These are phyloP conservation scores for Clathrus columnatus DNA, from an alignment of 768 basidiomycete genomes.

Conservation along the genomic window DNA sequence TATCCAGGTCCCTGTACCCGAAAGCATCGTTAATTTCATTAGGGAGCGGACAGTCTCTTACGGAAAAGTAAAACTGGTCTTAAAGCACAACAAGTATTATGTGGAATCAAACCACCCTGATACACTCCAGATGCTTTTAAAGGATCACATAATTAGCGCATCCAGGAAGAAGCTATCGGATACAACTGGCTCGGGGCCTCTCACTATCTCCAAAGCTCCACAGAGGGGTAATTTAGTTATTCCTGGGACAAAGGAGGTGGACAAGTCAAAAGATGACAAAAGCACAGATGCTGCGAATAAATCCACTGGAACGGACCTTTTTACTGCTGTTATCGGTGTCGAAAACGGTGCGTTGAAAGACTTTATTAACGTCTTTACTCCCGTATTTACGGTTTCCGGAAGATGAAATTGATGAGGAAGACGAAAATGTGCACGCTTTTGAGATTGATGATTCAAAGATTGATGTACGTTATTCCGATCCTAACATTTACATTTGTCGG, in stretches of 20 bases:
- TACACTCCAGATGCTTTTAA: constrained; percentile 77
- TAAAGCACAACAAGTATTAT: constrained; percentile 96
- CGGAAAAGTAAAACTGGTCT: constrained; percentile 95
- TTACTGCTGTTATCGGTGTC: constrained; percentile 94
- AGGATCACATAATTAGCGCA: constrained; percentile 78
- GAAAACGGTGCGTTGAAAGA: constrained; percentile 50
- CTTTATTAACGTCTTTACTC: neutral
- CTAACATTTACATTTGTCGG: too few species aligned
- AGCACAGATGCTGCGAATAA: constrained; percentile 26
- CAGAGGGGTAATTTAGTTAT: constrained; percentile 76
- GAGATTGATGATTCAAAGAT: constrained; percentile 92
- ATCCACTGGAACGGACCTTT: constrained; percentile 63
- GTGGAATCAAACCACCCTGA: constrained; percentile 96
- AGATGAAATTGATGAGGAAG: constrained; percentile 98
- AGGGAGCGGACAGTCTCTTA: constrained; percentile 91
- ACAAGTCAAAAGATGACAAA: constrained; percentile 61
- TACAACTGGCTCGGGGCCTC: constrained; percentile 42
- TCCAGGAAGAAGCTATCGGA: constrained; percentile 63
- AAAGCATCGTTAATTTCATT: constrained; percentile 77
- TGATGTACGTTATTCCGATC: constrained; percentile 49
- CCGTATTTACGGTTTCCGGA: constrained; percentile 1
- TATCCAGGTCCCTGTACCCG: constrained; percentile 81
- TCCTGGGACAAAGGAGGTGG: constrained; percentile 60
- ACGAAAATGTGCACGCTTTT: constrained; percentile 95
- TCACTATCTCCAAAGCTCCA: constrained; percentile 77